A percentile compares a stretch with the other conserved stretches of the same genome.
These are phyloP conservation scores for Amphirosellinia nigrospora DNA, from an alignment of 495 filamentous ascomycete genomes.

Conservation along the genomic window DNA sequence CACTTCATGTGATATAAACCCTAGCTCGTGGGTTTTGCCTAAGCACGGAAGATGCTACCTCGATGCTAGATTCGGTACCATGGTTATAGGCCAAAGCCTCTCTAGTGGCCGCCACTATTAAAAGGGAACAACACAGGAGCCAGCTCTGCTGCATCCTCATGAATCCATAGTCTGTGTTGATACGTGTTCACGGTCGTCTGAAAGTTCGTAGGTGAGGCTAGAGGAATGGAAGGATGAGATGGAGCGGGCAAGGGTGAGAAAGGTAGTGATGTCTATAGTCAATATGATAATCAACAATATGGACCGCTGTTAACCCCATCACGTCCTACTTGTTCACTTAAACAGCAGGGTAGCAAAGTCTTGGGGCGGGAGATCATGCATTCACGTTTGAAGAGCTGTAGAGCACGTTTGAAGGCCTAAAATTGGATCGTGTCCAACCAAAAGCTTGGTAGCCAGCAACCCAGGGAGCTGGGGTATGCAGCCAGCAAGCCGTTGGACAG, in stretches of 20 bases:
- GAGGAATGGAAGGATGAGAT: conserved; percentile 23
- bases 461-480: conserved; percentile 6
- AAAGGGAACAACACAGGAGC: conserved; percentile 35
- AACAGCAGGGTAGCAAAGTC: conserved; percentile 10
- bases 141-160: conserved; percentile 39
- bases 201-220: conserved; percentile 31
- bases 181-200: conserved; percentile 28
- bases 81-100: conserved; percentile 32
- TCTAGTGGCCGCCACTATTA: conserved; percentile 40
- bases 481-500: conserved; percentile 18
- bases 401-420: conserved; percentile 13
- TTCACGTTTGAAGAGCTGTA: conserved; percentile 26
- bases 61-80: conserved; percentile 22
- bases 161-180: conserved; percentile 34
- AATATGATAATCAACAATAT: conserved; percentile 26
- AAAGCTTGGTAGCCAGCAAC: conserved; percentile 14
- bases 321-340: conserved; percentile 22
- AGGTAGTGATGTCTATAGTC: conserved; percentile 32
- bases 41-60: not conserved
- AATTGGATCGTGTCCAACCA: not conserved
- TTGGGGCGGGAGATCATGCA: conserved; percentile 24
- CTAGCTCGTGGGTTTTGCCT: not conserved
- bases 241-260: conserved; percentile 26
- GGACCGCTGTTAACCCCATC: conserved; percentile 5
- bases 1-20: not conserved